Evolutionary conservation across 73 alveolate genomes (phyloP), one percentile per base, ranked within the genome.

Genomic region (Paramecium caudatum): DNA sequence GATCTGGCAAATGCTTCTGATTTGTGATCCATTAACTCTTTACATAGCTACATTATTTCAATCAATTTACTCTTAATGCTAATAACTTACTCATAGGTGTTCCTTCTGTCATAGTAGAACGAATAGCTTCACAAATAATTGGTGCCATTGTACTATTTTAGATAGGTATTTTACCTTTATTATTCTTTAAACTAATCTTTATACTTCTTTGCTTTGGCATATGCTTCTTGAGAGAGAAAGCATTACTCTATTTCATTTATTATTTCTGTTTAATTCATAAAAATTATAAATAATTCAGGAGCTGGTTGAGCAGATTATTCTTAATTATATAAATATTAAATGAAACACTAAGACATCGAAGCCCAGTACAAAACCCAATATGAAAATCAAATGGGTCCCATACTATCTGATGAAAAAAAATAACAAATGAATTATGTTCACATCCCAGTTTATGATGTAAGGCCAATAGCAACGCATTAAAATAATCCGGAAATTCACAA

Each of bases 101-200:
- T 30, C 83, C 83, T 65, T 65, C 61, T 3, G 83, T 65, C 49
- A 65, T 33, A 3, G 83, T 65, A 32, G 47, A 16, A 33, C 50
- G 34, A 10, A 65, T 65, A 10, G 83, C 83, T 17, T 65, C 83
- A 65, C 83, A 65, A 33, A 65, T 65, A 33, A 65, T 36, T 65
- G 49, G 50, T 3, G 49, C 9, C 27, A 33, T 33, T 65, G 10
- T 7, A 30, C 83, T 65, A 0, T 32, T 10, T 25, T 30, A 65
- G n/a, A 13, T 3, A 10, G 9, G 7, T 1, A 36, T 2, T 13
- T 32, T 33, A 65, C 49, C 47, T 36, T 65, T 65, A 36, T 12
- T 9, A 65, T 33, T 65, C 47, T 8, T 15, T 34, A 6, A 33
- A 65, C 15, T 30, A 6, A 0, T 65, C 49, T 65, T 65, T 65